Percentiles rank a stretch among this genome's conserved stretches.
These are phyloP conservation scores for Linderina pennispora DNA, from an alignment of 192 early-diverging fungal genomes.

Conservation along the genomic window DNA sequence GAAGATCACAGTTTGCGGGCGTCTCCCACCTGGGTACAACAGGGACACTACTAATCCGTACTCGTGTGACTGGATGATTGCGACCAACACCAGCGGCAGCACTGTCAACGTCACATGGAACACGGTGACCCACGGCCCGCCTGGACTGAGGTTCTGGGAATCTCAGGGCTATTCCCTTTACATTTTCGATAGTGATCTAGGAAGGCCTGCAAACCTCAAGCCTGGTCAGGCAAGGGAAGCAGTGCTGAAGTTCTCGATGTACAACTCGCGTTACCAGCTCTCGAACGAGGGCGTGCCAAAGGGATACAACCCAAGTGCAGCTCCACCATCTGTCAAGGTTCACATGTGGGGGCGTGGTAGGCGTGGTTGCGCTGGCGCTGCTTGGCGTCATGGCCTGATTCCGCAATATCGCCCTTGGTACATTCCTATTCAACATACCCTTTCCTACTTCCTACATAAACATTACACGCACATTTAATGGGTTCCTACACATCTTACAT, in stretches of 20 bases:
- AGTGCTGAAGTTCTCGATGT: conserved; percentile 32
- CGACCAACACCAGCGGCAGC: conserved; percentile 29
- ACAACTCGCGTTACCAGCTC: conserved; percentile 34
- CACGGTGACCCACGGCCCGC: conserved; percentile 23
- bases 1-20: conserved; percentile 36
- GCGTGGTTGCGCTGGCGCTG: conserved; percentile 7
- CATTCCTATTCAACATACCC: no score
- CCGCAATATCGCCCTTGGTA: no score
- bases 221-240: conserved; percentile 25
- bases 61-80: conserved; percentile 39
- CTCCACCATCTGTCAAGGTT: conserved; percentile 2
- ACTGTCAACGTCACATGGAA: conserved; percentile 34
- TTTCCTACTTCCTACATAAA: no score
- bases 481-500: no score
- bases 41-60: neutral
- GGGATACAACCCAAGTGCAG: conserved; percentile 35
- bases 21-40: conserved; percentile 22
- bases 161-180: conserved; percentile 29
- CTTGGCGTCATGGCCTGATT: conserved; percentile 10
- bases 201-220: conserved; percentile 12
- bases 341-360: conserved; percentile 12
- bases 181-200: conserved; percentile 40
- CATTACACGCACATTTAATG: no score
- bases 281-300: conserved; percentile 37
- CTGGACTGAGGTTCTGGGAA: conserved; percentile 25